Conservation (phyloP, 108 stramenopile species). For the Nitzschia inconspicua region DNA sequence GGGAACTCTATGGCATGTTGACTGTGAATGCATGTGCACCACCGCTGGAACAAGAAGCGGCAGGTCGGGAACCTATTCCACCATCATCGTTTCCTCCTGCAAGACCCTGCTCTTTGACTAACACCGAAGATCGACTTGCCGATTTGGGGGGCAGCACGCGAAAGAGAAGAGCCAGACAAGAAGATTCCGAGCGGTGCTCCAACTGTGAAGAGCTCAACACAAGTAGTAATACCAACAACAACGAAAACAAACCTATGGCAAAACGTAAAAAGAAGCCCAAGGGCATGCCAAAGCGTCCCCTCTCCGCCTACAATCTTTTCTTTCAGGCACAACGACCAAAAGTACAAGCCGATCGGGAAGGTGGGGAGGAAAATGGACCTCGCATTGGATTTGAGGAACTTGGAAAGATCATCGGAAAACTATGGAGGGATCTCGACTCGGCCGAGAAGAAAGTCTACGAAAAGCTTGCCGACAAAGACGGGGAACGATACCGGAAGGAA, state of each 20-base stretch:
- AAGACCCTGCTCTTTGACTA: too few species aligned
- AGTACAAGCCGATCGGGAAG: conserved; percentile 15
- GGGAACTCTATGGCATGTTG: too few species aligned
- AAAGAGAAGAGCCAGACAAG: too few species aligned
- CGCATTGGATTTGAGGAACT: conserved; percentile 33
- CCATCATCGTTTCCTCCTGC: too few species aligned
- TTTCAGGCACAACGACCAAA: conserved; percentile 26
- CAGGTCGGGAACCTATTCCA: too few species aligned
- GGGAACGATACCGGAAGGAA: conserved; percentile 48
- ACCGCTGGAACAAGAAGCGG: too few species aligned
- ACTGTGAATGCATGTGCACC: too few species aligned
- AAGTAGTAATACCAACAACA: not conserved
- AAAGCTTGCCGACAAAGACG: conserved; percentile 42
- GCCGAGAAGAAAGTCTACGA: conserved; percentile 37
- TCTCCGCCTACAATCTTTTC: conserved; percentile 35
- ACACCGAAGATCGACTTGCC: too few species aligned
- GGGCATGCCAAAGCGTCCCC: conserved; percentile 35
- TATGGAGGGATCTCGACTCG: conserved; percentile 35
- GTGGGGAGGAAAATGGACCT: not conserved
- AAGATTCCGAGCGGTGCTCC: too few species aligned
- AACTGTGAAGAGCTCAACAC: too few species aligned
- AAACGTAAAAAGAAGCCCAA: conserved; percentile 16
- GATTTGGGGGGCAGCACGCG: too few species aligned
- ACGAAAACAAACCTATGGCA: not conserved
- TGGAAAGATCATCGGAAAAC: conserved; percentile 42